Base-by-base conservation (phyloP, 371 early-diverging fungal species). In the Apophysomyces variabilis region DNA sequence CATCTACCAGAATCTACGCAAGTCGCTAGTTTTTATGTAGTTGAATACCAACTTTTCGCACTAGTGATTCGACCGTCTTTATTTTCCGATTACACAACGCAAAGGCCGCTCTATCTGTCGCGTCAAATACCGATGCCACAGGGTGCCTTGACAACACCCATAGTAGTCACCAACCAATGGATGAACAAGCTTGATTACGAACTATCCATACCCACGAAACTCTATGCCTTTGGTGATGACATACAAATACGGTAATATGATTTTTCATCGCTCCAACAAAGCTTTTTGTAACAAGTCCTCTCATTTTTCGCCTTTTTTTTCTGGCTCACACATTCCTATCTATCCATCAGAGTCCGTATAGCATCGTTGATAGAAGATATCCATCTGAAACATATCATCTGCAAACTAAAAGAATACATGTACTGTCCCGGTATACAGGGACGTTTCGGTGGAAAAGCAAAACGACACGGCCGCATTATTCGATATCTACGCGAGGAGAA, bases 21-120 rank as follows among this genome's bases (percentile, higher is more conserved):
- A 21, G 67, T 75, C 50, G 70, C 65, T 32, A 73, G 70, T 18
- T 66, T 62, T 58, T 72, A 72, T 46, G 44, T 61, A 21, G 73
- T 71, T 26, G 58, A 71, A 21, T 78, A 78, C 56, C 71, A 71
- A 6, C 45, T 78, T 3, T 71, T 73, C 43, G 78, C 78, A 6
- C 26, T 61, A 32, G 75, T 69, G 4, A 71, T 72, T 13, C 66
- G 75, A 21, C 65, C 72, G 1, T 60, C 59, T 2, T 65, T 77
- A 32, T 16, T 72, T n/a, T 62, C 65, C 11, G 68, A 72, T 50
- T 67, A 68, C 46, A 60, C 65, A 4, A 56, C 66, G 9, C 62
- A 62, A 32, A 62, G 60, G 4, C 62, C 50, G 11, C 66, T 78
- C 32, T 70, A 67, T 32, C 56, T 77, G 37, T 69, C 75, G 3